Percentiles rank a stretch among this genome's conserved stretches.
phyloP scores from a whole-genome alignment of 352 stramenopile genomes.

The Phytophthora syringae region DNA sequence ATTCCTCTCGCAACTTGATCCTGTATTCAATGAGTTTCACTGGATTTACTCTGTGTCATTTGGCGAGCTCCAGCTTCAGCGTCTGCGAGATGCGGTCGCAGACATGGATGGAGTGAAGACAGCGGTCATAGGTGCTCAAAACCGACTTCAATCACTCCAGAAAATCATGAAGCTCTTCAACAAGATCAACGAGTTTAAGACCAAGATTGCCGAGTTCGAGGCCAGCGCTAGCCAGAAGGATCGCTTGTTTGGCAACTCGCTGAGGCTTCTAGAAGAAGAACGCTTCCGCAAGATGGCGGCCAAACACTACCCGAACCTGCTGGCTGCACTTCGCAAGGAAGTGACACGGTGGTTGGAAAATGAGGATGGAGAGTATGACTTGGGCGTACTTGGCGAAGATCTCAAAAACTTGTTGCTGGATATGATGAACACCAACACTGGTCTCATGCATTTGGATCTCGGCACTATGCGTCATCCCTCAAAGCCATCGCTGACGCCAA shows the following conservation, averaged over 20 bases:
- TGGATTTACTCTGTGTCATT: slow-evolving; percentile 52
- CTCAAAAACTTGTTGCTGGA: slow-evolving; percentile 77
- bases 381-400: slow-evolving; percentile 73
- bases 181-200: slow-evolving; percentile 73
- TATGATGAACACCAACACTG: slow-evolving; percentile 86
- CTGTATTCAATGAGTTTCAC: slow-evolving; percentile 49
- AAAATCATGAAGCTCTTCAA: slow-evolving; percentile 84
- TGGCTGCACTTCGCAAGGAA: slow-evolving; percentile 63
- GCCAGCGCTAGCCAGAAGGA: slow-evolving; percentile 73
- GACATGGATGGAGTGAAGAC: slow-evolving; percentile 56
- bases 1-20: slow-evolving; percentile 70
- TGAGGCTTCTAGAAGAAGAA: slow-evolving; percentile 79
- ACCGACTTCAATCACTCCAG: slow-evolving; percentile 68
- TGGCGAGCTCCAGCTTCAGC: slow-evolving; percentile 43
- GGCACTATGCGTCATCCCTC: slow-evolving; percentile 43
- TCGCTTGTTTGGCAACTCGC: slow-evolving; percentile 76
- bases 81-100: slow-evolving; percentile 48
- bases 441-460: slow-evolving; percentile 86
- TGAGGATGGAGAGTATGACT: slow-evolving; percentile 73
- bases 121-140: slow-evolving; percentile 59
- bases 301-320: slow-evolving; percentile 68
- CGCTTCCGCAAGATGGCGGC: slow-evolving; percentile 76
- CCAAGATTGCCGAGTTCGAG: slow-evolving; percentile 81
- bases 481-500: slow-evolving; percentile 38
- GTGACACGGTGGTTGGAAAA: slow-evolving; percentile 79